Base-by-base conservation (phyloP, 2,329 filamentous ascomycete species). In the Venturiaceae sp. region DNA sequence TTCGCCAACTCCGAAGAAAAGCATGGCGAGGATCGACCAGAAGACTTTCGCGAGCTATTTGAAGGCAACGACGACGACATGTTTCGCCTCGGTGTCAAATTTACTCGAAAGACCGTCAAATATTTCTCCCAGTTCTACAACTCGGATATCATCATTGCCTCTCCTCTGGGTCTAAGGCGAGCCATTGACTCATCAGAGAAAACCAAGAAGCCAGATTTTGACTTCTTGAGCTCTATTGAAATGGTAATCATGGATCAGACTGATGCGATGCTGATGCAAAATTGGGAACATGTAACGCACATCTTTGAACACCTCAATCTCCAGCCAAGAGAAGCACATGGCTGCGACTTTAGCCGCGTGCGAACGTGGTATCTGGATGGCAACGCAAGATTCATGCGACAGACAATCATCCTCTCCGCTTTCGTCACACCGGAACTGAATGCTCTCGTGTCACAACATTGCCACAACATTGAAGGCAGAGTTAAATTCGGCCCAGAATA, bases 61-160 rank as follows among this genome's bases (percentile, higher is more conserved):
- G 86, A 86, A 61, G 94, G 94, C 60, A 97, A 96, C 69, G 90
- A 96, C 69, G 94, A 97, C 69, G 94, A 99, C 74, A 94, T 95
- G 82, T 99, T 97, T 75, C 85, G 92, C 3, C 77, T 97, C 1
- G 94, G 92, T n/a, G 74, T 99, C 68, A 99, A 97, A 72, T 95
- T 99, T 70, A 97, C 94, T 0, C 84, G 94, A 61, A 97, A 96
- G 74, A 95, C 91, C 0, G 80, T 97, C 68, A 97, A 96, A 71
- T 94, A 88, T 70, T 99, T 95, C 75, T 83, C 92, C 0, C 88
- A 91, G 62, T 99, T 99, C 71, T 97, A 97, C 77, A 92, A 87
- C 70, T 96, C 92, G 9, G 94, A 99, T 69, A 91, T 99, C 63
- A 90, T 99, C 58, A 80, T 99, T 57, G 91, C 90, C 23, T 95